Evolutionary conservation across 352 stramenopile species (phyloP), one percentile per base, ranked within the genome.

Genomic region (Aphanomyces cochlioides): DNA sequence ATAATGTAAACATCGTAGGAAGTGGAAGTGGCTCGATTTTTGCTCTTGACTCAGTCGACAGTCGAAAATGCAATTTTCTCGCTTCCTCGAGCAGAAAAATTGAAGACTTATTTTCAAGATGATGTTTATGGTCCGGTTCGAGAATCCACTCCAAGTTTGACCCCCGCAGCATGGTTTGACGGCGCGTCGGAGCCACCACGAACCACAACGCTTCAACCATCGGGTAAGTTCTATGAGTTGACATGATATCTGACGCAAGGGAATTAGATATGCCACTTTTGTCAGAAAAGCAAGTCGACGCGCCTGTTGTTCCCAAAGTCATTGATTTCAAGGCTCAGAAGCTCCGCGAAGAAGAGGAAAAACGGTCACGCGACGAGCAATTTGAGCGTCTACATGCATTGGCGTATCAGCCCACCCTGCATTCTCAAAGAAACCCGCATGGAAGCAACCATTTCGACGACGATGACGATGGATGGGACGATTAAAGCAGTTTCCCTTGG

Each of bases 381-480:
- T 83, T 91, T 72, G 78, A 84, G 54, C 86, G 86, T 2, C 82
- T 73, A 15, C 67, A 93, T 80, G 69, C 72, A 12, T 77, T 94
- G 50, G 83, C 86, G 1, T 74, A 77, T 10, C 86, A 94, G 72
- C 86, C 86, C 13, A 88, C 86, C 34, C 74, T 94, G 43, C 84
- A 94, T 70, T 75, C 78, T 12, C 74, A 77, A 80, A 13, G 78
- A 80, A 21, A 74, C 59, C 39, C 69, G 69, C 45, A 63, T 50
- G 39, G 72, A 63, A 74, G 59, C 47, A 47, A 43, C 17, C 69
- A 80, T 12, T 76, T 77, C n/a, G 47, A 60, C n/a, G 79, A 92
- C 59, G 90, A 84, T 63, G 86, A 92, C 53, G 83, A 92, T 41
- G 86, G 92, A 61, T 94, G 86, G 86, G 86, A 93, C 64, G 84